phyloP scores from a whole-genome alignment of 768 basidiomycete genomes.

The Dioszegia hungarica region DNA sequence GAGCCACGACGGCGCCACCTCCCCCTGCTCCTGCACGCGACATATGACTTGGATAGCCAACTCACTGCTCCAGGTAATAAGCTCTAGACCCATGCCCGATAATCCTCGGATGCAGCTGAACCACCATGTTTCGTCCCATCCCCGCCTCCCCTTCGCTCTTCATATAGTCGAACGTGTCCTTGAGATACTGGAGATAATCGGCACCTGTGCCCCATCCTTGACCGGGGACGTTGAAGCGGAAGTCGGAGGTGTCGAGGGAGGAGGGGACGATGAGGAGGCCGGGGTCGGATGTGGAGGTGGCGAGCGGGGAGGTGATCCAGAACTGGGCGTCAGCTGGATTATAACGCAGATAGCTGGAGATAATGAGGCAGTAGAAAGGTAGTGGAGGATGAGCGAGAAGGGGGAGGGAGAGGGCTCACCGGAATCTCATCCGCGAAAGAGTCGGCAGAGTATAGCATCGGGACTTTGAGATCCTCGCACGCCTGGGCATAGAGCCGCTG shows the following conservation, averaged over 20 bases:
- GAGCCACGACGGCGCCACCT: too few relatives aligned
- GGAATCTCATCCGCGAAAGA: conserved; percentile 16
- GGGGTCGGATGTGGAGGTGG: not conserved
- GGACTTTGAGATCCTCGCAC: conserved; percentile 14
- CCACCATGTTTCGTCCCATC: conserved; percentile 7
- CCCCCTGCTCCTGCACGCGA: too few relatives aligned
- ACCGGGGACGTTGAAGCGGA: conserved; percentile 13
- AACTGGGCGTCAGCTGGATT: conserved; percentile 4
- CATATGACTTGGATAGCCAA: not conserved
- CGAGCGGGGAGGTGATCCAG: conserved; percentile 10
- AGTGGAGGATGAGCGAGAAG: not conserved
- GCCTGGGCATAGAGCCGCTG: conserved; percentile 11
- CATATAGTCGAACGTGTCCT: conserved; percentile 9
- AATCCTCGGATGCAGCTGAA: conserved; percentile 11
- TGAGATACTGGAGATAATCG: conserved; percentile 12
- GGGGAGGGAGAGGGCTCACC: not conserved
- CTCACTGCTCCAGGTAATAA: conserved; percentile 11
- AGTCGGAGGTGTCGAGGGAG: conserved; percentile 18
- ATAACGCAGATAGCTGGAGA: conserved; percentile 6
- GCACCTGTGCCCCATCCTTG: conserved; percentile 11
- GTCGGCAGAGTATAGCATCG: conserved; percentile 15
- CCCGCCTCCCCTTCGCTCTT: conserved; percentile 2
- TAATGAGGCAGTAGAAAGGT: not conserved
- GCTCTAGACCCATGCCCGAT: conserved; percentile 11
- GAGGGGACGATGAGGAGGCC: conserved; percentile 29